phyloP scores from a whole-genome alignment of 768 basidiomycete species.

The Amanita fuliginea region DNA sequence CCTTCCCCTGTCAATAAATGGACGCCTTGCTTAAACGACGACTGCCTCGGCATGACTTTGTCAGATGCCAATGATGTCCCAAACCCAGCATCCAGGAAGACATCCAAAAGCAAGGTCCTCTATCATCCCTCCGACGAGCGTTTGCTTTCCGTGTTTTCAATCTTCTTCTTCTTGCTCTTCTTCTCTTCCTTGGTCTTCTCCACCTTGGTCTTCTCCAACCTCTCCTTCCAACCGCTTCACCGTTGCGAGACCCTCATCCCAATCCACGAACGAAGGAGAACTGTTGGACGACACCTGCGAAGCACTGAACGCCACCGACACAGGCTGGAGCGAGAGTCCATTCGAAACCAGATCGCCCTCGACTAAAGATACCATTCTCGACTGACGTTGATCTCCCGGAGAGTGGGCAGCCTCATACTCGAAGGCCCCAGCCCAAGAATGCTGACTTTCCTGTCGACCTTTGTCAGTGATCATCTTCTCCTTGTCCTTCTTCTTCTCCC shows the following conservation, averaged over 20 bases:
- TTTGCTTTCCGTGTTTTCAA: slow-evolving; percentile 30
- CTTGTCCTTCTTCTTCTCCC: no score
- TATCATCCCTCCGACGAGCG: slow-evolving; percentile 38
- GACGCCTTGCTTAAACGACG: slow-evolving; percentile 1
- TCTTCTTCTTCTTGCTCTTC: slow-evolving; percentile 13
- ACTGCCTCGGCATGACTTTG: slow-evolving; percentile 3
- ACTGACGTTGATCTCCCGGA: no score
- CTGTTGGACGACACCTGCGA: no score
- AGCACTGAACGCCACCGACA: no score
- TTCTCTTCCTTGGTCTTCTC: no score
- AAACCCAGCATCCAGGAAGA: slow-evolving; percentile 40
- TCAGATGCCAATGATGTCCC: slow-evolving; percentile 8
- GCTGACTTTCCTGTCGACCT: no score
- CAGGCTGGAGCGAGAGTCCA: no score
- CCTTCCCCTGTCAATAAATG: slow-evolving; percentile 34
- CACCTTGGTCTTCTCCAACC: slow-evolving; percentile 24
- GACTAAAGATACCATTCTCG: no score
- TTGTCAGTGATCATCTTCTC: no score
- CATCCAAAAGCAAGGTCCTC: slow-evolving; percentile 41
- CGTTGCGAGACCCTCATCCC: slow-evolving; percentile 29
- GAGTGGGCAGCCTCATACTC: no score
- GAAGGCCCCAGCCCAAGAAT: no score
- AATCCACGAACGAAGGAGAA: slow-evolving; percentile 4
- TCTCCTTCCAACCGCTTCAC: slow-evolving; percentile 34
- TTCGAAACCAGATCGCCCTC: no score